Evolutionary conservation across 2,329 filamentous ascomycete species (phyloP), one percentile per base, ranked within the genome.

Genomic region (Colletotrichum musae): DNA sequence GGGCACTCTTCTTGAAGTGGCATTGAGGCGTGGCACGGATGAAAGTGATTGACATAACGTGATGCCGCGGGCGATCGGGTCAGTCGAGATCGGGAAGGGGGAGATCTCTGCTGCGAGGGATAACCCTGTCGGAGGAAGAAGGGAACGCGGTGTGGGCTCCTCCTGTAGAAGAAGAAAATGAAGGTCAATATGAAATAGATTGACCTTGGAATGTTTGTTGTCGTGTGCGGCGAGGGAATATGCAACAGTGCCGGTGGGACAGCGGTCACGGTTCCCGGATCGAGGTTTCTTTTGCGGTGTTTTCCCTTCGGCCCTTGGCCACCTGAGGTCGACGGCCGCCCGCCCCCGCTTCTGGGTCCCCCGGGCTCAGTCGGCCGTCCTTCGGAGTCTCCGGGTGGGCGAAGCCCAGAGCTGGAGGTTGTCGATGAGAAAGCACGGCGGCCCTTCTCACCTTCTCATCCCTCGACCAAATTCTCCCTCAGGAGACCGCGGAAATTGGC

Each of bases 401-500:
- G 32, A 10, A 10, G 10, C 6, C 7, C 28, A 32, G 5, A 7
- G 28, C 7, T 1, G 28, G 28, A 32, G 7, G 28, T 32, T 9
- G 6, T 32, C 28, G 28, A 32, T 9, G 28, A 32, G 28, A 32
- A 9, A 9, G 7, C 9, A 9, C 28, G 28, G 2, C 6, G 28
- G 28, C 28, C 7, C 28, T 32, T 32, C 28, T 32, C 28, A 32
- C 28, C 5, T 7, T 9, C 5, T 32, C 6, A 9, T 32, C 9
- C 7, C 28, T 9, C 28, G 28, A 32, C 32, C 32, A 6, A 36
- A 6, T 32, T 32, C 43, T 39, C 13, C 18, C 45, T 24, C 28
- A 59, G 43, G 43, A 36, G 13, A 12, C 47, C 9, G 47, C 58
- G 58, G 58, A 52, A 32, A 60, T 60, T 60, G 47, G 58, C 47